Percentiles rank a stretch among this genome's conserved stretches.
Evolutionary conservation across 2,329 filamentous ascomycete genomes (phyloP).

Genomic region (Apiospora rasikravindrae): DNA sequence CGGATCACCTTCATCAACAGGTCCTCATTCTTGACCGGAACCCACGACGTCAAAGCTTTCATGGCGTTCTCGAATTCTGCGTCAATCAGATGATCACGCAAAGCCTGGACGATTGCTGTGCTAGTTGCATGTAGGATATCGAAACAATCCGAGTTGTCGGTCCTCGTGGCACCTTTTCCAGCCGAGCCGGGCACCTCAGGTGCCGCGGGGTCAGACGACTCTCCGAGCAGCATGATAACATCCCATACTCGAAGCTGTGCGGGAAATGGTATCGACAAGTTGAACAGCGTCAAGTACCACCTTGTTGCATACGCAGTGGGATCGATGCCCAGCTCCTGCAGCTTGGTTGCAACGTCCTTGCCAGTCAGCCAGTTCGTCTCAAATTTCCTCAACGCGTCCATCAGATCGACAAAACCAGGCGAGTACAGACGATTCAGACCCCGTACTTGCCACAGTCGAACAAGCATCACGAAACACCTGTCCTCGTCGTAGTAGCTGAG

Average conservation of each 20-base stretch:
- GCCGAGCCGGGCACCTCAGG: slow-evolving; percentile 19
- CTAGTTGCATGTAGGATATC: slow-evolving; percentile 90
- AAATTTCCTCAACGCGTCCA: slow-evolving; percentile 85
- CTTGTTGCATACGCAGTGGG: slow-evolving; percentile 93
- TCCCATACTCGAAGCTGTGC: slow-evolving; percentile 97
- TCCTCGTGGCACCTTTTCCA: slow-evolving; percentile 37
- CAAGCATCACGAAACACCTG: slow-evolving; percentile 91
- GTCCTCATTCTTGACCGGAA: slow-evolving; percentile 93
- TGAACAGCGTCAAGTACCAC: slow-evolving; percentile 98
- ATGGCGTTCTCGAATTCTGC: slow-evolving; percentile 98
- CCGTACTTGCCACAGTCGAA: slow-evolving; percentile 89
- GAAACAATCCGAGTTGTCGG: slow-evolving; percentile 64
- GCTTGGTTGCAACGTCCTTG: slow-evolving; percentile 78
- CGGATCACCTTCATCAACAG: slow-evolving; percentile 88
- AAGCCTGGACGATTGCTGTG: slow-evolving; percentile 88
- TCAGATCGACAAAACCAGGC: slow-evolving; percentile 83
- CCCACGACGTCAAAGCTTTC: slow-evolving; percentile 94
- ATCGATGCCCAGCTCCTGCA: slow-evolving; percentile 79
- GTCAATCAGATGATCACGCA: slow-evolving; percentile 85
- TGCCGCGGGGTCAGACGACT: slow-evolving; percentile 47
- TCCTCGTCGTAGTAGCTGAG: slow-evolving; percentile 98
- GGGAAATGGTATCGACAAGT: slow-evolving; percentile 92
- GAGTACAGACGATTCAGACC: slow-evolving; percentile 86
- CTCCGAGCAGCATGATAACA: slow-evolving; percentile 92
- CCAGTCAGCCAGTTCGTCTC: slow-evolving; percentile 80